Percentiles rank a stretch among this genome's conserved stretches.
phyloP scores from a whole-genome alignment of 1,284 basidiomycete species.

The Wallemia ichthyophaga region DNA sequence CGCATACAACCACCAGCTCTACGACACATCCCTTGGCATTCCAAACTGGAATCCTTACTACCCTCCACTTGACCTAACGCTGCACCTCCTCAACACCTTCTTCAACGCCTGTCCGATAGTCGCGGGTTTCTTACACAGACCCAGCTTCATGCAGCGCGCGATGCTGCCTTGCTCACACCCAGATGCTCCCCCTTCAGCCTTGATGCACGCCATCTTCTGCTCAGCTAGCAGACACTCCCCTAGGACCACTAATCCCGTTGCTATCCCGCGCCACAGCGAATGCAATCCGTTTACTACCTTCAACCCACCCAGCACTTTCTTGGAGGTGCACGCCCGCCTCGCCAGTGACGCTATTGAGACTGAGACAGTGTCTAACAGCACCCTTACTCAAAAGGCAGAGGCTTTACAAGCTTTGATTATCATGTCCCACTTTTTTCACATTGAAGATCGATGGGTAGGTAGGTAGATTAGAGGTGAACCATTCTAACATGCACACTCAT shows the following conservation, averaged over 20 bases:
- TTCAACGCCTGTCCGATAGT: neutral
- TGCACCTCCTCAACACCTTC: neutral
- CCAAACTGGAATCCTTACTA: neutral
- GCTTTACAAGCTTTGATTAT: neutral
- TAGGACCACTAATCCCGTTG: neutral
- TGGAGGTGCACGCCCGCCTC: neutral
- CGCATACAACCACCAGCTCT: neutral
- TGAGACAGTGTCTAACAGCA: neutral
- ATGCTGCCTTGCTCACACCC: neutral
- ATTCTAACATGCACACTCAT: no score
- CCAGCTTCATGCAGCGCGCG: neutral
- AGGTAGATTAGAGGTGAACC: no score
- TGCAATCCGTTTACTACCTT: no score
- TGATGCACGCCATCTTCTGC: slow-evolving; percentile 1
- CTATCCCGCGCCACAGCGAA: neutral
- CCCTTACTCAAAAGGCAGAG: neutral
- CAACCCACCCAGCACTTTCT: neutral
- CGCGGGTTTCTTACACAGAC: neutral
- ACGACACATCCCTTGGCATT: neutral
- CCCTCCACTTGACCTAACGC: neutral
- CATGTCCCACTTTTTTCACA: neutral
- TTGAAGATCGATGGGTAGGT: neutral
- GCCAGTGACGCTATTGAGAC: neutral
- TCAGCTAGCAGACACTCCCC: neutral
- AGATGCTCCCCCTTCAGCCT: neutral